Percentiles rank a stretch among this genome's conserved stretches.
Evolutionary conservation across 2,329 filamentous ascomycete species (phyloP).

Genomic region (Exutisphaerella laricina): DNA sequence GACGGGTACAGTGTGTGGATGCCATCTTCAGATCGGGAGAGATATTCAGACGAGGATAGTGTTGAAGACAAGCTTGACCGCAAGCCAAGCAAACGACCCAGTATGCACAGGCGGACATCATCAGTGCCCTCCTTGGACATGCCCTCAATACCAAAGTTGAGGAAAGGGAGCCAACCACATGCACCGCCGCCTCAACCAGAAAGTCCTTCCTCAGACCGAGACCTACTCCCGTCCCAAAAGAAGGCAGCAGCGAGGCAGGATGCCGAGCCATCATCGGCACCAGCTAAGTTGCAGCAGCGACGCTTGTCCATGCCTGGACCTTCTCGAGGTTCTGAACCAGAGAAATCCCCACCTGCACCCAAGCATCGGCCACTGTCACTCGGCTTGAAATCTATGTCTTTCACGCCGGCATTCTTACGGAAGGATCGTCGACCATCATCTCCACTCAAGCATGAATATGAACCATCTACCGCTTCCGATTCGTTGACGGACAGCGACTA

Average conservation of each 20-base stretch:
- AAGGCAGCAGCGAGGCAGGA: conserved; percentile 11
- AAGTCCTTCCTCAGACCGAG: conserved; percentile 25
- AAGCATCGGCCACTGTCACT: conserved; percentile 22
- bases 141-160: conserved; percentile 42
- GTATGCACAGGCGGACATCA: conserved; percentile 41
- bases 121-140: conserved; percentile 45
- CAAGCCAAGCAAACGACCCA: conserved; percentile 28
- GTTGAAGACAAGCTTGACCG: conserved; percentile 18
- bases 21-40: conserved; percentile 38
- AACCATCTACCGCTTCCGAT: conserved; percentile 69
- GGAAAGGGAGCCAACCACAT: conserved; percentile 26
- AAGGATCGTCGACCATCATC: conserved; percentile 73
- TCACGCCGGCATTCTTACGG: conserved; percentile 35
- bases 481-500: conserved; percentile 55
- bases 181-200: conserved; percentile 33
- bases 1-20: conserved; percentile 45
- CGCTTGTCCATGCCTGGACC: conserved; percentile 9
- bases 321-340: neutral
- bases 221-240: conserved; percentile 18
- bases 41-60: conserved; percentile 27
- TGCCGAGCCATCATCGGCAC: conserved; percentile 29
- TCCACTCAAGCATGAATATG: conserved; percentile 93
- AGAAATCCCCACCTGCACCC: conserved; percentile 31
- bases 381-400: conserved; percentile 26
- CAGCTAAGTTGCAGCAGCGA: conserved; percentile 33